phyloP scores from a whole-genome alignment of 176 grass and related monocot genomes.

The Carex scoparia region DNA sequence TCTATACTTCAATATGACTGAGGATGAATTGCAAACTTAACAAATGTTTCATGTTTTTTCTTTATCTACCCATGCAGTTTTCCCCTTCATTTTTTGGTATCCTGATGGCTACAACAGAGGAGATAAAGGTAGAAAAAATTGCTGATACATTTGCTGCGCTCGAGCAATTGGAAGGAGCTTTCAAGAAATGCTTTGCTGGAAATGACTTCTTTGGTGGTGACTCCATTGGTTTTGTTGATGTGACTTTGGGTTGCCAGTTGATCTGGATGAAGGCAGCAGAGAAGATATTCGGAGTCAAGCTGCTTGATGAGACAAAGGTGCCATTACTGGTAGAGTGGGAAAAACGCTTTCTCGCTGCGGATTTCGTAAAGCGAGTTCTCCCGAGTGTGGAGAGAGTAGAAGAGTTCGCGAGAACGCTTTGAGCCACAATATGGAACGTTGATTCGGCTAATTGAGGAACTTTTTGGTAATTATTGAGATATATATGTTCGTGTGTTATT shows the following conservation, averaged over 20 bases:
- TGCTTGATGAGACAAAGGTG: constrained; percentile 32
- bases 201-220: constrained; percentile 40
- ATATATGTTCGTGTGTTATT: too few species aligned
- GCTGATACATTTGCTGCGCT: not conserved
- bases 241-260: constrained; percentile 33
- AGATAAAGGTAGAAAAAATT: constrained; percentile 29
- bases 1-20: too few species aligned
- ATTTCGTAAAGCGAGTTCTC: constrained; percentile 32
- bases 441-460: not conserved
- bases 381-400: constrained; percentile 17
- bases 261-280: constrained; percentile 31
- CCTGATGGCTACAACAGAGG: constrained; percentile 16
- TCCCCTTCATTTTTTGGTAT: not conserved
- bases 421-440: constrained; percentile 6
- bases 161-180: constrained; percentile 40
- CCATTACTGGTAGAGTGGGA: constrained; percentile 36
- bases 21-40: not conserved
- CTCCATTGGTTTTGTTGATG: constrained; percentile 29
- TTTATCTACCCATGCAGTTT: constrained; percentile 22
- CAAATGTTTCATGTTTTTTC: not conserved
- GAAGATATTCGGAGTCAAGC: constrained; percentile 9
- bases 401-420: constrained; percentile 12
- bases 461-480: not conserved
- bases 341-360: constrained; percentile 31
- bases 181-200: constrained; percentile 24